Percentiles rank a stretch among this genome's conserved stretches.
phyloP scores from a whole-genome alignment of 2,329 filamentous ascomycete genomes.

The Aspergillus sp. region DNA sequence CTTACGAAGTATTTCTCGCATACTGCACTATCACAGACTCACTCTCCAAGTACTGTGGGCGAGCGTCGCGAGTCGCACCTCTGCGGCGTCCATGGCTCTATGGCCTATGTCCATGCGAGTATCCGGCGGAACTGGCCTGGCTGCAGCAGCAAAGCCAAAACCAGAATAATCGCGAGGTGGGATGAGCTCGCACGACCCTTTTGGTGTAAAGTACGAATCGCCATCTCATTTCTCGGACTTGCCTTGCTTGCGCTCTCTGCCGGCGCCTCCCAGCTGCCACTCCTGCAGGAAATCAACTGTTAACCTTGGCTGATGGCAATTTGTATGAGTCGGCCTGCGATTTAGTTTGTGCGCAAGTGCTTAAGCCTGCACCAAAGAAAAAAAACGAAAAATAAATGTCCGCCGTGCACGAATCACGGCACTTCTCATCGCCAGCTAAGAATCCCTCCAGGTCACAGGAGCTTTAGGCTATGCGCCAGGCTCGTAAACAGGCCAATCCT shows the following conservation, averaged over 20 bases:
- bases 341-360: background rate
- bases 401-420: slow-evolving; percentile 6
- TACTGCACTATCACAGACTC: background rate
- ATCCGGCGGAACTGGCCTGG: too few species aligned
- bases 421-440: slow-evolving; percentile 1
- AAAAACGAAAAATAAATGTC: background rate
- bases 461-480: slow-evolving; percentile 11
- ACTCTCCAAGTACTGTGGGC: background rate
- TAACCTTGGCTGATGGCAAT: too few species aligned
- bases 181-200: background rate
- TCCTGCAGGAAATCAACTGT: too few species aligned
- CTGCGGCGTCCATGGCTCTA: background rate
- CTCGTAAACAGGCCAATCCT: slow-evolving; percentile 12
- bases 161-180: background rate
- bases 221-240: background rate
- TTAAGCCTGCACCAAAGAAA: background rate
- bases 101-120: background rate
- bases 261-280: too few species aligned
- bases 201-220: background rate
- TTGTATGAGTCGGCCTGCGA: too few species aligned
- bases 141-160: too few species aligned
- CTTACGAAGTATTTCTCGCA: too few species aligned
- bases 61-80: background rate
- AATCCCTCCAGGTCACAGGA: slow-evolving; percentile 2
- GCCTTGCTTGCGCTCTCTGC: background rate